Evolutionary conservation across 164 flowering plant species (phyloP).

Genomic region (Sedum album): DNA sequence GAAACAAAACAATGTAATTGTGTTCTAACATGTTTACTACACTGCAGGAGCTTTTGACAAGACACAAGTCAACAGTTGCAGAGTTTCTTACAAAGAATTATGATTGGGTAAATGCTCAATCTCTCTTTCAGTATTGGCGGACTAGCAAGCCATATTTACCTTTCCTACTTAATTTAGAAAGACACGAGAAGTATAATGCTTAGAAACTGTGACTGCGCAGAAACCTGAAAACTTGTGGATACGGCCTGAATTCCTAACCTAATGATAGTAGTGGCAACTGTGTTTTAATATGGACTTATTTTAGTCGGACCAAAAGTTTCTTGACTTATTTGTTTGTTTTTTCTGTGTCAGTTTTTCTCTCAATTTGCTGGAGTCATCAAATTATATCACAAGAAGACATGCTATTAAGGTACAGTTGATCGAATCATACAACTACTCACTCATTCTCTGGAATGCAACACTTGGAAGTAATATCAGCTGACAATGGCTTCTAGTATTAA

Average conservation of each 20-base stretch:
- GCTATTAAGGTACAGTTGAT: constrained; percentile 44
- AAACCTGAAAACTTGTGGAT: background rate
- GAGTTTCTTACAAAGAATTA: constrained; percentile 86
- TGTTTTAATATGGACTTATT: background rate
- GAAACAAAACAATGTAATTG: too few relatives aligned
- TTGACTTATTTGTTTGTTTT: constrained; percentile 6
- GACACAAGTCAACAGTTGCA: constrained; percentile 98
- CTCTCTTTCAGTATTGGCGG: background rate
- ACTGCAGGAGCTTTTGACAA: constrained; percentile 80
- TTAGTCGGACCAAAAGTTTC: background rate
- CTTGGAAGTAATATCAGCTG: background rate
- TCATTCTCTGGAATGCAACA: background rate
- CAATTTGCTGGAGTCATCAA: constrained; percentile 78
- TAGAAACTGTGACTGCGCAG: background rate
- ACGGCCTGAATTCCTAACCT: background rate
- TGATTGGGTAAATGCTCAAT: constrained; percentile 60
- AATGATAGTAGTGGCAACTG: background rate
- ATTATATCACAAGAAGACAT: constrained; percentile 83
- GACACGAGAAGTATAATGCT: background rate
- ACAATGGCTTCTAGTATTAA: background rate
- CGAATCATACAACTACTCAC: background rate
- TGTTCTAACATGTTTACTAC: constrained; percentile 9
- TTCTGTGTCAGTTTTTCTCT: constrained; percentile 63
- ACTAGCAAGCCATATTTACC: background rate
- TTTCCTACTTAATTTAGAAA: background rate